Percentiles rank a stretch among this genome's conserved stretches.
phyloP scores from a whole-genome alignment of 441 rosid species.

The Arabidopsis hybrid region DNA sequence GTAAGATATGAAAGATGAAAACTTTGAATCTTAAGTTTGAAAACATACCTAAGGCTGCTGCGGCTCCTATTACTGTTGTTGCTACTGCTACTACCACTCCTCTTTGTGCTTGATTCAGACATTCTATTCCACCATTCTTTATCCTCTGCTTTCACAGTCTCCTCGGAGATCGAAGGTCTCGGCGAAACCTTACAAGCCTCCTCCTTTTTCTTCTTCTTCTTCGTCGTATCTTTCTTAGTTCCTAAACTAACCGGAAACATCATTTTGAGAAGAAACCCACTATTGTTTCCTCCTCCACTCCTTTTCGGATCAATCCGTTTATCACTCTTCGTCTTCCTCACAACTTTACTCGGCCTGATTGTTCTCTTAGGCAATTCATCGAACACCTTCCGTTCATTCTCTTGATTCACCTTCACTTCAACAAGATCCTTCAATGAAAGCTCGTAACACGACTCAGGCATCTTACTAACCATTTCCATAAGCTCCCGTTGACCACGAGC shows the following conservation, averaged over 20 bases:
- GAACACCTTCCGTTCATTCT: slow-evolving; percentile 39
- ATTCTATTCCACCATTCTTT: slow-evolving; percentile 75
- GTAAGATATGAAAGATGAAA: slow-evolving; percentile 7
- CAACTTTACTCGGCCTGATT: slow-evolving; percentile 22
- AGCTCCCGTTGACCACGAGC: slow-evolving; percentile 88
- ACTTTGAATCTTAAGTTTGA: background rate
- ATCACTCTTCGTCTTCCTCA: slow-evolving; percentile 41
- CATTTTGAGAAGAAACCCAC: slow-evolving; percentile 78
- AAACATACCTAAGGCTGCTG: slow-evolving; percentile 41
- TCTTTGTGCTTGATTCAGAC: slow-evolving; percentile 51
- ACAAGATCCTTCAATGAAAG: slow-evolving; percentile 83
- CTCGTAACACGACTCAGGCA: slow-evolving; percentile 94
- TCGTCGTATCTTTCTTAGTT: slow-evolving; percentile 41
- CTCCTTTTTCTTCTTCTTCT: slow-evolving; percentile 42
- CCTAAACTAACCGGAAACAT: slow-evolving; percentile 64
- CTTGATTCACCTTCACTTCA: slow-evolving; percentile 50
- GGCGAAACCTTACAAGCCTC: slow-evolving; percentile 49
- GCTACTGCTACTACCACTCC: slow-evolving; percentile 51
- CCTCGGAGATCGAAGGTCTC: slow-evolving; percentile 54
- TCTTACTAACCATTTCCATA: slow-evolving; percentile 87
- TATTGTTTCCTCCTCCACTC: slow-evolving; percentile 49
- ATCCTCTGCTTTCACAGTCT: slow-evolving; percentile 51
- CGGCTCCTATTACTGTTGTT: slow-evolving; percentile 49
- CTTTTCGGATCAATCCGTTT: slow-evolving; percentile 41
- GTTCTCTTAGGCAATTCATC: slow-evolving; percentile 32